Evolutionary conservation across 148 eudicot species (phyloP).

Genomic region (Cornus kousa): DNA sequence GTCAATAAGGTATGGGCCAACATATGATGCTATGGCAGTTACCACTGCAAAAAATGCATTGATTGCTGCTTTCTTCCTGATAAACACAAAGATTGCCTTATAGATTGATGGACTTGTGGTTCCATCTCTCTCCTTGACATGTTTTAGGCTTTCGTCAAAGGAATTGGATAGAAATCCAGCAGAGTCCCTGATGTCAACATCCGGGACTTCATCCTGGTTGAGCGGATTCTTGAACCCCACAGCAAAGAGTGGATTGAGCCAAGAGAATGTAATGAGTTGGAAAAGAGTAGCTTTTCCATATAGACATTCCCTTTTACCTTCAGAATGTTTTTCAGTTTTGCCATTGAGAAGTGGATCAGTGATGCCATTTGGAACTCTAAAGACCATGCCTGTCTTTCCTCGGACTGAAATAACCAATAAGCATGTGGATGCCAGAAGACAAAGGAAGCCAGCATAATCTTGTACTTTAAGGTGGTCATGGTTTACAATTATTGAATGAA

Average conservation of each 20-base stretch:
- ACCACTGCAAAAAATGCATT: conserved; percentile 81
- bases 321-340: conserved; percentile 33
- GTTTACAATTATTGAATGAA: conserved; percentile 27
- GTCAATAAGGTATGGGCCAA: conserved; percentile 83
- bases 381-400: conserved; percentile 44
- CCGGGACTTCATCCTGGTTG: conserved; percentile 83
- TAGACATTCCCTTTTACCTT: conserved; percentile 43
- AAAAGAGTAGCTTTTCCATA: conserved; percentile 72
- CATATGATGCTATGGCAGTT: conserved; percentile 74
- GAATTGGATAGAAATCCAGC: conserved; percentile 50
- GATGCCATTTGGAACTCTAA: conserved; percentile 26
- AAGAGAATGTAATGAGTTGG: conserved; percentile 79
- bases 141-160: conserved; percentile 63
- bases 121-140: conserved; percentile 47
- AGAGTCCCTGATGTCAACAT: conserved; percentile 67
- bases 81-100: conserved; percentile 58
- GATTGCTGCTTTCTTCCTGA: conserved; percentile 75
- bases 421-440: conserved; percentile 49
- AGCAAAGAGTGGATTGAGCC: conserved; percentile 93
- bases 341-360: conserved; percentile 62
- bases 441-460: conserved; percentile 41
- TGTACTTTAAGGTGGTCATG: conserved; percentile 32
- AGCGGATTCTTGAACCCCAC: conserved; percentile 70
- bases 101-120: conserved; percentile 52
- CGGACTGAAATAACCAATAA: conserved; percentile 48